phyloP scores from a whole-genome alignment of 257 asterid species.

The Oldenlandia corymbosa region DNA sequence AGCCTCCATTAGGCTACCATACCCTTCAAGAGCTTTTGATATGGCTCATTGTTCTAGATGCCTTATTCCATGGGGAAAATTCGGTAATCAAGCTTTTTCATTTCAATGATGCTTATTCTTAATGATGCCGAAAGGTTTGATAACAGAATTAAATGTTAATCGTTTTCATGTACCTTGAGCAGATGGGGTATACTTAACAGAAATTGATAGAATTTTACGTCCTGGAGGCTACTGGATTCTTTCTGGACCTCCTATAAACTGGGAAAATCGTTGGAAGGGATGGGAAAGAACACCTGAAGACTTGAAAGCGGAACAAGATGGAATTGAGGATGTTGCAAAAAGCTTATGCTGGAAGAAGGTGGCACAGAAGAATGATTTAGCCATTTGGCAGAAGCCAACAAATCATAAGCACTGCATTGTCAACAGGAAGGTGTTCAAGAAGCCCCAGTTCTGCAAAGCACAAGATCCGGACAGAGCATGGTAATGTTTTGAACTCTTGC shows the following conservation, averaged over 20 bases:
- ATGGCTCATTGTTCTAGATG: conserved; percentile 96
- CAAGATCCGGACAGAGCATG: conserved; percentile 76
- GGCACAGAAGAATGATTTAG: conserved; percentile 60
- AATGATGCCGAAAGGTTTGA: background rate
- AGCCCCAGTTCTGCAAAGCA: conserved; percentile 62
- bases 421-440: conserved; percentile 52
- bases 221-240: conserved; percentile 97
- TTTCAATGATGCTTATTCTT: background rate
- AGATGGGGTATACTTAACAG: conserved; percentile 87
- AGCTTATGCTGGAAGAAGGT: conserved; percentile 90
- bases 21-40: conserved; percentile 91
- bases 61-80: conserved; percentile 80
- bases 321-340: conserved; percentile 61
- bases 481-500: conserved; percentile 26
- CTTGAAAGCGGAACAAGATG: conserved; percentile 55
- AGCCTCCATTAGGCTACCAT: conserved; percentile 72
- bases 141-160: background rate
- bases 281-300: conserved; percentile 65
- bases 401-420: conserved; percentile 70
- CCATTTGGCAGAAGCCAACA: conserved; percentile 81
- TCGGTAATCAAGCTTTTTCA: conserved; percentile 36
- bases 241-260: conserved; percentile 92
- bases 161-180: conserved; percentile 14
- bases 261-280: conserved; percentile 75
- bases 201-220: conserved; percentile 77